Base-by-base conservation (phyloP, 2,329 filamentous ascomycete species). In the Cladosporium sp. region DNA sequence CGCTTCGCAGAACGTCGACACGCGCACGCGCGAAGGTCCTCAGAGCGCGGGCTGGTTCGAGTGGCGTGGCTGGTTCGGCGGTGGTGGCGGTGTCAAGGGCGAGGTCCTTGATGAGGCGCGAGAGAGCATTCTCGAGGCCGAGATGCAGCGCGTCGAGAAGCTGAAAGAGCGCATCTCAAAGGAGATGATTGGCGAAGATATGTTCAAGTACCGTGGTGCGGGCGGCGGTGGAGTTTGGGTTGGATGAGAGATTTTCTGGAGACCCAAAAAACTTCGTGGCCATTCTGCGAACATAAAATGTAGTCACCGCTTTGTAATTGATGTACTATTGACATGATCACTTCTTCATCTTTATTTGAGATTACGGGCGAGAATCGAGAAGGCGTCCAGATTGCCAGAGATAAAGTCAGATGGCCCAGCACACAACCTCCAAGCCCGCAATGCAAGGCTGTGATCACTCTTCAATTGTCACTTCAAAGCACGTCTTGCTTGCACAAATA, bases 1-100 rank as follows among this genome's bases (percentile, higher is more conserved):
- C 56, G 86, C 82, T n/a, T 75, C 75, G 25, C 73, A 85, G 28
- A 79, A 78, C 60, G 82, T 28, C 16, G 48, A 51, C 25, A 18
- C 30, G 49, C 39, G 39, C 36, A 26, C 48, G 25, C 30, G 68
- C 25, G 65, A 68, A 62, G 64, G 68, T 10, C 56, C 67, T 26
- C 49, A 61, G 58, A 56, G 54, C 21, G 69, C 66, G 7, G 65
- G 67, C 1, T 70, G 67, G 70, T 65, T 72, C 36, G 72, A 70
- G 58, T 72, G 71, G 70, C 66, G 67, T 2, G 68, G 68, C 6
- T 74, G 72, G 72, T 70, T 71, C 53, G 67, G 69, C 4, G 32
- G 67, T n/a, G 34, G 66, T 58, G 66, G 64, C 4, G 65, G 67
- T 28, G 59, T 53, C 54, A 67, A 71, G 66, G 69, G 70, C 36